These are phyloP conservation scores for Magnaporthiopsis poae DNA, from an alignment of 2,329 filamentous ascomycete species.

Conservation along the genomic window DNA sequence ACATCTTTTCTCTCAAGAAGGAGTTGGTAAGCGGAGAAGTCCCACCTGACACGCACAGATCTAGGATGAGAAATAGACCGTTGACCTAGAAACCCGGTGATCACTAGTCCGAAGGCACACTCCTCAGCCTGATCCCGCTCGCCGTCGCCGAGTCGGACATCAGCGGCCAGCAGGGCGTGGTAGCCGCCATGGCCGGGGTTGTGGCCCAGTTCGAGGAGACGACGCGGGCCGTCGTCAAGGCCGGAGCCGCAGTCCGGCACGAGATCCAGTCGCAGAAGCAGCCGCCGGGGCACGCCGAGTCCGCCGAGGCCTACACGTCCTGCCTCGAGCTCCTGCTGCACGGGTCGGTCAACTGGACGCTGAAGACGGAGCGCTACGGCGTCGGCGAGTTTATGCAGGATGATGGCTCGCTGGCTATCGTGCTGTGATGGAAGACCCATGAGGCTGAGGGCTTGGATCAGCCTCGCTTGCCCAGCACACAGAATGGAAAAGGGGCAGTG, in stretches of 20 bases:
- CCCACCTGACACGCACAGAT: not conserved
- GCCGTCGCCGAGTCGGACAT: not conserved
- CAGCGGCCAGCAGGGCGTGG: not conserved
- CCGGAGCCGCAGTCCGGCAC: not conserved
- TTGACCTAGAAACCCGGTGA: not conserved
- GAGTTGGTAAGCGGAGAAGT: constrained; percentile 12
- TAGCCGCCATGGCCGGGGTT: not conserved
- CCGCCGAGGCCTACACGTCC: not conserved
- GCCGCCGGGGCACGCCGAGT: not conserved
- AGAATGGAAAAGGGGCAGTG: too few relatives aligned
- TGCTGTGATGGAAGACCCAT: constrained; percentile 6
- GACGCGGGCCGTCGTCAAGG: not conserved
- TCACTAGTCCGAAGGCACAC: not conserved
- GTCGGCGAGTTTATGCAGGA: constrained; percentile 10
- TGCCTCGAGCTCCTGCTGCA: not conserved
- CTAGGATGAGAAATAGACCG: too few relatives aligned
- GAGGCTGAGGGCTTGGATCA: not conserved
- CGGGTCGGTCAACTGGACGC: constrained; percentile 12
- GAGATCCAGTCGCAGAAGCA: not conserved
- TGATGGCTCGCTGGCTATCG: constrained; percentile 14
- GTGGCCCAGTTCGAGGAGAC: not conserved
- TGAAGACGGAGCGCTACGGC: constrained; percentile 14
- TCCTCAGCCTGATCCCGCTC: not conserved
- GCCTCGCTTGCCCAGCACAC: not conserved
- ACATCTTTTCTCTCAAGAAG: constrained; percentile 16